A percentile compares a stretch with the other conserved stretches of the same genome.
Conservation (phyloP, 2,329 filamentous ascomycete species). For the Volutella citrinella region DNA sequence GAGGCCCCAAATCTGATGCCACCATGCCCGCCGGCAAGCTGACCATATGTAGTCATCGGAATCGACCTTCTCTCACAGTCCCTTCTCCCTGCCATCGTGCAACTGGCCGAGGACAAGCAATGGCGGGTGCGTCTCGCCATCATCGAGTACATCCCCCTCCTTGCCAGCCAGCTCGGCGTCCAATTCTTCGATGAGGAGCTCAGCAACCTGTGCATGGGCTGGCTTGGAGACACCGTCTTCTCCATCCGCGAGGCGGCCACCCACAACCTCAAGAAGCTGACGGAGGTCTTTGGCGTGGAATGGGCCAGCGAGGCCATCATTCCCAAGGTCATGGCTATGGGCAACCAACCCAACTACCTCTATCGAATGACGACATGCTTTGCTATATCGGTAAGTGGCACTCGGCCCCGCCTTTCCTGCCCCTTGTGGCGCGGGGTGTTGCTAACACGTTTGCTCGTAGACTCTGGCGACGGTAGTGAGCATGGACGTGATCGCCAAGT, state of each 20-base stretch:
- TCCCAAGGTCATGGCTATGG: constrained; percentile 98
- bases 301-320: constrained; percentile 98
- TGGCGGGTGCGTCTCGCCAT: constrained; percentile 97
- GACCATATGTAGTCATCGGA: constrained; percentile 95
- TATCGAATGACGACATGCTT: constrained; percentile 99
- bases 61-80: constrained; percentile 97
- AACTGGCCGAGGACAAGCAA: constrained; percentile 97
- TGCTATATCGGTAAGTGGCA: constrained; percentile 80
- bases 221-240: constrained; percentile 97
- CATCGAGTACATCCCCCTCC: constrained; percentile 97
- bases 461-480: constrained; percentile 91
- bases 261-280: constrained; percentile 96
- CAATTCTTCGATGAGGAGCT: constrained; percentile 99
- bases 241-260: constrained; percentile 97
- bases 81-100: constrained; percentile 92
- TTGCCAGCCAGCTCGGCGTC: constrained; percentile 92
- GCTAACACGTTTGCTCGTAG: constrained; percentile 45
- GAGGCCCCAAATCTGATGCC: too few species aligned
- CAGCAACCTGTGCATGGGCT: constrained; percentile 93
- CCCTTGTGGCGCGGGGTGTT: background rate
- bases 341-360: constrained; percentile 95
- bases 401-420: background rate
- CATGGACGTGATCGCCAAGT: constrained; percentile 87
- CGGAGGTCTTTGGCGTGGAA: constrained; percentile 95
- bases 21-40: too few species aligned